phyloP scores from a whole-genome alignment of 768 basidiomycete species.

The Coprinopsis sp. region DNA sequence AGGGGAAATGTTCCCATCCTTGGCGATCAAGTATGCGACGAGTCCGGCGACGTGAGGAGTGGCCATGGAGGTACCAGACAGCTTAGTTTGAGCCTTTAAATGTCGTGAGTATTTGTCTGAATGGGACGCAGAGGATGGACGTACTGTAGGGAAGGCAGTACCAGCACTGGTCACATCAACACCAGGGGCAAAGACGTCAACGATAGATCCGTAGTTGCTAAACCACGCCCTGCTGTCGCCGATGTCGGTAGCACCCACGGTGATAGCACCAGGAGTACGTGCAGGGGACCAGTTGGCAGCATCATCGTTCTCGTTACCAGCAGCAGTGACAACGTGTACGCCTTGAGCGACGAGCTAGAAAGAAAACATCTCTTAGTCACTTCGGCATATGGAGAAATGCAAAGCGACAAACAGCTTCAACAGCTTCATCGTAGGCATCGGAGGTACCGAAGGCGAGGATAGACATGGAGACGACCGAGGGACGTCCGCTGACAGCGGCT shows the following conservation, averaged over 20 bases:
- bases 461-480: no score
- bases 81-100: conserved; percentile 21
- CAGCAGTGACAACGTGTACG: conserved; percentile 31
- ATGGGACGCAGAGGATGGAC: neutral
- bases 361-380: no score
- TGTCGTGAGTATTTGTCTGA: neutral
- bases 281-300: conserved; percentile 32
- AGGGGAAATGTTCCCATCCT: conserved; percentile 26
- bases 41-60: conserved; percentile 34
- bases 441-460: no score
- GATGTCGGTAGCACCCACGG: conserved; percentile 37
- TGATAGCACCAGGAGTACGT: conserved; percentile 29
- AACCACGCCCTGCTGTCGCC: conserved; percentile 28
- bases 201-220: conserved; percentile 39
- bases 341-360: no score
- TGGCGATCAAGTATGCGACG: conserved; percentile 28
- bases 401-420: no score
- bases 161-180: conserved; percentile 26
- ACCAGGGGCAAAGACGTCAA: conserved; percentile 41
- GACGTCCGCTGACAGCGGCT: no score
- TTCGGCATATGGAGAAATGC: no score
- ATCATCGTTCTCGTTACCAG: conserved; percentile 31
- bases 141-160: conserved; percentile 21
- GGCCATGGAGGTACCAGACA: conserved; percentile 27
- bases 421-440: no score